These are phyloP conservation scores for Zychaea mexicana DNA, from an alignment of 371 early-diverging fungal species.

Conservation along the genomic window DNA sequence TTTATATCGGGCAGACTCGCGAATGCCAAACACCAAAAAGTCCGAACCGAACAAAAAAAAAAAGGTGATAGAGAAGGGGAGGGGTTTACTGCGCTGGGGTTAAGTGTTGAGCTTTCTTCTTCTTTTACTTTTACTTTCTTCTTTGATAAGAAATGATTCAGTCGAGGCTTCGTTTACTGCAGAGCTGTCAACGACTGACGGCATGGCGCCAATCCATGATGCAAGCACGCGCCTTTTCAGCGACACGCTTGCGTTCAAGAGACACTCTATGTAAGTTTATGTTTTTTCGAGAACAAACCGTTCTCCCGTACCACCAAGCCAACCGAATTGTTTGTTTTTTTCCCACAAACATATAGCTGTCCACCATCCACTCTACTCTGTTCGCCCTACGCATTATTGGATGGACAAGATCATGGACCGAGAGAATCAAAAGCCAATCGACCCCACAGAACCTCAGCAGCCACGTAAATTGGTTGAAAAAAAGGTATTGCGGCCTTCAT, in stretches of 20 bases:
- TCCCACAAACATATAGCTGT: constrained; percentile 4
- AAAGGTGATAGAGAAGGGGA: too few species aligned
- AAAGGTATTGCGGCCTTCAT: constrained; percentile 17
- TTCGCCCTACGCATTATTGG: constrained; percentile 46
- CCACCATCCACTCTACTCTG: constrained; percentile 29
- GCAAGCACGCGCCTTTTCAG: constrained; percentile 2
- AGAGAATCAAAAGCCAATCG: constrained; percentile 25
- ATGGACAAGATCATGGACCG: constrained; percentile 41
- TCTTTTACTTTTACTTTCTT: not conserved
- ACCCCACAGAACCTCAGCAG: constrained; percentile 16
- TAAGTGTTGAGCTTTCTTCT: not conserved
- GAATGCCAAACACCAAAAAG: not conserved
- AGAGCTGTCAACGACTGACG: not conserved
- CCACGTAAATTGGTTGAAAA: constrained; percentile 19
- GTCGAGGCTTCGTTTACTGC: not conserved
- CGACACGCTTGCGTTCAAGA: not conserved
- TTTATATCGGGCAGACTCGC: not conserved
- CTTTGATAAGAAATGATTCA: not conserved
- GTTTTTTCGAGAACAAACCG: not conserved
- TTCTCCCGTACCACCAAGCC: not conserved
- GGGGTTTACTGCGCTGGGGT: not conserved
- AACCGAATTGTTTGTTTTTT: too few species aligned
- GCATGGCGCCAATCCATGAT: not conserved
- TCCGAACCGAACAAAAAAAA: not conserved
- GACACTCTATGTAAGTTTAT: not conserved